phyloP scores from a whole-genome alignment of 345 rosid species.

The Lepidium africanum region DNA sequence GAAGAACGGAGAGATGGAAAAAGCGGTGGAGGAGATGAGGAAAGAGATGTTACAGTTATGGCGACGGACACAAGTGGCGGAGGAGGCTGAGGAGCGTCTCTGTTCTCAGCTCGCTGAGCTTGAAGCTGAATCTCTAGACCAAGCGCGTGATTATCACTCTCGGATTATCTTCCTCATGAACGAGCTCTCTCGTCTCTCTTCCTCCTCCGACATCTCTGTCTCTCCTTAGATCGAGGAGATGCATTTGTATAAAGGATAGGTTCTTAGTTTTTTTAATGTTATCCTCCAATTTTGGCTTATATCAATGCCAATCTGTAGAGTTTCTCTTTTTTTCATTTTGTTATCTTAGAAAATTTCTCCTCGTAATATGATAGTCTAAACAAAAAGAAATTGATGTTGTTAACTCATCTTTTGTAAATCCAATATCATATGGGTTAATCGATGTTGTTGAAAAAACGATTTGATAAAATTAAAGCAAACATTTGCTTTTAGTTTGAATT shows the following conservation, averaged over 20 bases:
- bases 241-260: neutral
- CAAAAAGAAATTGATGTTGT: no score
- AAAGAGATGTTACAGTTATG: slow-evolving; percentile 40
- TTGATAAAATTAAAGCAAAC: neutral
- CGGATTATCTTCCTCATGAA: slow-evolving; percentile 49
- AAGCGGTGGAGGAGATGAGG: slow-evolving; percentile 52
- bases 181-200: slow-evolving; percentile 47
- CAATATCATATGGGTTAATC: no score
- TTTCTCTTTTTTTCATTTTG: neutral
- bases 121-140: slow-evolving; percentile 68
- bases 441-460: neutral
- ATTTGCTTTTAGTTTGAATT: neutral
- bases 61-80: slow-evolving; percentile 59
- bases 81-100: slow-evolving; percentile 80
- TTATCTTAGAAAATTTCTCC: neutral
- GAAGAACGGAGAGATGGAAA: slow-evolving; percentile 43
- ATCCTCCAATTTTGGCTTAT: neutral
- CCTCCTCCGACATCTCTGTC: neutral
- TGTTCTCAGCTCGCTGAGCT: slow-evolving; percentile 82
- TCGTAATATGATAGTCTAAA: neutral
- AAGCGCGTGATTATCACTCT: slow-evolving; percentile 62
- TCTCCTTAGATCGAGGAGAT: slow-evolving; percentile 3
- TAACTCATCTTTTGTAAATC: no score
- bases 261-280: slow-evolving; percentile 13
- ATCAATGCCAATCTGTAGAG: neutral